Conservation (phyloP, 2,329 filamentous ascomycete genomes). For the Fusarium domesticum region DNA sequence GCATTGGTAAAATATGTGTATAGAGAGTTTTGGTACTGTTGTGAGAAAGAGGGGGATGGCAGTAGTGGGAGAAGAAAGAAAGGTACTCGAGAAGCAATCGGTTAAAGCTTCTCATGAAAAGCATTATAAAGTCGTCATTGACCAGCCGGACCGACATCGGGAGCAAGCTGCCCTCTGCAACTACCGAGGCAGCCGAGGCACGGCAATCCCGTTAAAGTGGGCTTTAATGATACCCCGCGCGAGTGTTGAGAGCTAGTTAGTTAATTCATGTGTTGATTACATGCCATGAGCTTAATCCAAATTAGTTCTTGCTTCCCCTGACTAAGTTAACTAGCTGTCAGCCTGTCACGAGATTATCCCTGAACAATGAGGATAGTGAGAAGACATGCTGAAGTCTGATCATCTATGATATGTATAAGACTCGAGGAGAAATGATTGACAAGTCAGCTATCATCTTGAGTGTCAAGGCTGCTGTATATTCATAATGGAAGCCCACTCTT, state of each 20-base stretch:
- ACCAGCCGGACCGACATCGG: neutral
- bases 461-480: no score
- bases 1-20: slow-evolving; percentile 15
- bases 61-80: neutral
- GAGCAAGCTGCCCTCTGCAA: neutral
- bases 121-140: neutral
- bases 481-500: no score
- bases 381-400: no score
- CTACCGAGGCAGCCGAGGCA: neutral
- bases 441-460: no score
- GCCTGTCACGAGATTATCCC: no score
- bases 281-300: neutral
- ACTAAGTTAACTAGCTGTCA: no score
- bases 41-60: neutral
- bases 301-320: neutral
- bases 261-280: neutral
- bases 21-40: neutral
- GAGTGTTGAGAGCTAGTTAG: no score
- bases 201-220: neutral
- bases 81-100: neutral
- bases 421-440: no score
- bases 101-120: neutral
- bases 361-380: no score
- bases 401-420: no score
- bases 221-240: neutral